Evolutionary conservation across 192 early-diverging fungal genomes (phyloP).

Genomic region (Bifiguratus adelaidae): DNA sequence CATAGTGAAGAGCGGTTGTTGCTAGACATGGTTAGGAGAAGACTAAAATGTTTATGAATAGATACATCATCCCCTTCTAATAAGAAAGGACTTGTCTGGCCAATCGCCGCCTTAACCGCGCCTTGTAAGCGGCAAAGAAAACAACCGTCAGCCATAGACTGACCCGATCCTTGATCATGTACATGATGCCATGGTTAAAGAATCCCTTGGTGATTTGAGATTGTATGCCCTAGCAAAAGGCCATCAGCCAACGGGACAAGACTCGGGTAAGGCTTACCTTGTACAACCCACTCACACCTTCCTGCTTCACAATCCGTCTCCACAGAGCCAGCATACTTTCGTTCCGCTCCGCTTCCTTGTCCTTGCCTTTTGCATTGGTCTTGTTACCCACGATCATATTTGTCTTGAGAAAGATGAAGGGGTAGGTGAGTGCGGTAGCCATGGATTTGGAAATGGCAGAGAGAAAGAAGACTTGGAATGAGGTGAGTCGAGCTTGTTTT

Average conservation of each 20-base stretch:
- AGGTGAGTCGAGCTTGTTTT: constrained; percentile 14
- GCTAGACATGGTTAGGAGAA: too few relatives aligned
- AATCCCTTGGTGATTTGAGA: constrained; percentile 42
- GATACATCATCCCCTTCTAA: too few relatives aligned
- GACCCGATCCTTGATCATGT: constrained; percentile 45
- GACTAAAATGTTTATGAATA: too few relatives aligned
- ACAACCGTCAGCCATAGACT: constrained; percentile 27
- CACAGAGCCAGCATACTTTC: constrained; percentile 1
- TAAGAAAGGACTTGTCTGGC: too few relatives aligned
- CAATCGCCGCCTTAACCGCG: too few relatives aligned
- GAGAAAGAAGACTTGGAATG: constrained; percentile 30
- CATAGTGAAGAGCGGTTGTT: too few relatives aligned
- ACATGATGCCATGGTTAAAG: constrained; percentile 39
- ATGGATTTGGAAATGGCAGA: constrained; percentile 31
- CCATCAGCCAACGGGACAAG: constrained; percentile 14
- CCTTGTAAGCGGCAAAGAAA: too few relatives aligned
- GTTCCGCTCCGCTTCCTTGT: not conserved
- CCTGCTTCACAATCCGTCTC: constrained; percentile 3
- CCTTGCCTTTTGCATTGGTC: constrained; percentile 2
- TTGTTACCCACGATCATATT: constrained; percentile 20
- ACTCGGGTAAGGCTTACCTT: constrained; percentile 11
- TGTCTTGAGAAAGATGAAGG: constrained; percentile 33
- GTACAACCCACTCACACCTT: constrained; percentile 4
- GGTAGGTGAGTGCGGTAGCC: constrained; percentile 37
- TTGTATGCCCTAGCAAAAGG: constrained; percentile 21